A percentile compares a stretch with the other conserved stretches of the same genome.
phyloP scores from a whole-genome alignment of 2,329 filamentous ascomycete species.

The Westerdykella sp. region DNA sequence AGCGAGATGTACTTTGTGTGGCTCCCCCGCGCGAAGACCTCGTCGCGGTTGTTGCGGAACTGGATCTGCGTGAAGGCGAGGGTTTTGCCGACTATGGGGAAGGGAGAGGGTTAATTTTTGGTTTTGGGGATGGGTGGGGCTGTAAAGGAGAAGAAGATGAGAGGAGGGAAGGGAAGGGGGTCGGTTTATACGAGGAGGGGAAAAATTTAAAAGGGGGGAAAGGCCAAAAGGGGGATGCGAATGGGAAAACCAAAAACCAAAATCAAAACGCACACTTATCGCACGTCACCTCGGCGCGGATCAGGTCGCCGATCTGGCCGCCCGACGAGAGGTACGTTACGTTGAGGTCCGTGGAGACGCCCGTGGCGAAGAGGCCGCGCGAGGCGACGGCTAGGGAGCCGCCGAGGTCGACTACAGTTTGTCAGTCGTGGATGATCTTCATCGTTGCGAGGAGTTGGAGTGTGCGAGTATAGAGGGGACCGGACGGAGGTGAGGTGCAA shows the following conservation, averaged over 20 bases:
- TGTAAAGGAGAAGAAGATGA: neutral
- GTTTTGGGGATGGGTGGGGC: too few species aligned
- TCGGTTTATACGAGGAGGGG: too few species aligned
- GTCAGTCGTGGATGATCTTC: too few species aligned
- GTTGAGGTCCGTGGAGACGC: slow-evolving; percentile 61
- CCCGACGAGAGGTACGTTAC: slow-evolving; percentile 61
- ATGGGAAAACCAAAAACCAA: too few species aligned
- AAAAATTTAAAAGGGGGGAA: too few species aligned
- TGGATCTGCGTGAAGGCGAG: slow-evolving; percentile 58
- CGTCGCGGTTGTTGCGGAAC: slow-evolving; percentile 54
- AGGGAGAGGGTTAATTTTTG: too few species aligned
- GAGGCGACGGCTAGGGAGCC: slow-evolving; percentile 62
- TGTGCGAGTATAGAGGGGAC: neutral
- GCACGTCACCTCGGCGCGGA: slow-evolving; percentile 45
- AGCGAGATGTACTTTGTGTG: slow-evolving; percentile 61
- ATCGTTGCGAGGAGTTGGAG: too few species aligned
- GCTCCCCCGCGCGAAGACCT: slow-evolving; percentile 58
- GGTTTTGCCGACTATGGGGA: slow-evolving; percentile 54
- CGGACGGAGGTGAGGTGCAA: neutral
- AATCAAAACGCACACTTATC: too few species aligned
- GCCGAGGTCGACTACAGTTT: slow-evolving; percentile 53
- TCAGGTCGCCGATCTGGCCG: slow-evolving; percentile 56
- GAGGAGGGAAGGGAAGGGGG: neutral
- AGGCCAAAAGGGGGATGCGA: too few species aligned
- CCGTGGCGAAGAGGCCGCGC: slow-evolving; percentile 57